Evolutionary conservation across 169 alveolate species (phyloP), one percentile per base, ranked within the genome.

Genomic region (Eimeria maxima): DNA sequence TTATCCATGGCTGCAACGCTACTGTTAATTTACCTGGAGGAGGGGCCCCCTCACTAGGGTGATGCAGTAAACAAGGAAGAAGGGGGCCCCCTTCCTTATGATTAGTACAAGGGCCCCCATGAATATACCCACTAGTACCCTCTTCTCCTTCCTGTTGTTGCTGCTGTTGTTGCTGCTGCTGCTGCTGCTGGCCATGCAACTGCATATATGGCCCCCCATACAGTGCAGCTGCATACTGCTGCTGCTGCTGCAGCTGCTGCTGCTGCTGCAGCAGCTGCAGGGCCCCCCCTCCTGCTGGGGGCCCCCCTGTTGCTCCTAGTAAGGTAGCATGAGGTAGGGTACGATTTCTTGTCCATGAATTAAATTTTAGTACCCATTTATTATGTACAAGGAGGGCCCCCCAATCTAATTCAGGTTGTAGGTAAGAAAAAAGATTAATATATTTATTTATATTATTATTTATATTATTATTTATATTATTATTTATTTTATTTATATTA

Each of bases 21-120:
- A 45, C 95, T 27, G 69, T 89, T 2, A 47, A 73, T 14, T 33
- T 63, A 47, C 95, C 38, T 18, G 87, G 74, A 18, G 95, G 67
- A 2, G 60, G 95, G 29, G 95, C 88, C 55, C 95, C 95, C 73
- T 89, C 95, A 29, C 81, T 53, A 27, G 95, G 95, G 74, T 89
- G 95, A 45, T 89, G 95, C 38, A 89, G 87, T 27, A 42, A 63
- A 50, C 95, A 69, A 13, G 95, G 95, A 10, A 89, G 89, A 24
- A 65, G 42, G 65, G 67, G 67, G n/a, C 67, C 67, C 67, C 67
- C 67, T 24, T 24, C 60, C 60, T 13, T 13, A 53, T 13, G 18
- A 6, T 53, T 53, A 33, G 55, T 18, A 6, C 13, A 10, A 20
- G 87, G 44, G 87, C 22, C 27, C 57, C 50, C 27, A 76, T 6